phyloP scores from a whole-genome alignment of 805 yeast genomes.

The Spathaspora passalidarum region DNA sequence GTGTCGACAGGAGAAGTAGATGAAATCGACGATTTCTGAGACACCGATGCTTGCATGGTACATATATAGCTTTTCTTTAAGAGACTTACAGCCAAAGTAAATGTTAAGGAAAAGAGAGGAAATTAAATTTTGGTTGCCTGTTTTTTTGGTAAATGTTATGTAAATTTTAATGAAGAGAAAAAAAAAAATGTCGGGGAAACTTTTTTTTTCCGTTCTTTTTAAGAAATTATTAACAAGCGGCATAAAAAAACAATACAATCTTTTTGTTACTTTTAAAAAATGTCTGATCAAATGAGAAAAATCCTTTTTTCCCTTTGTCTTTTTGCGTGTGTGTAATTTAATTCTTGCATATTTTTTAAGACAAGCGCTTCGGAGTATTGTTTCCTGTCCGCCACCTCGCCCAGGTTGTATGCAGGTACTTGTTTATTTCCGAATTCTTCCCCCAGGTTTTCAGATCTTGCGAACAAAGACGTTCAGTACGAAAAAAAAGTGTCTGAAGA shows the following conservation, averaged over 20 bases:
- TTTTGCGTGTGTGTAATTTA: too few relatives aligned
- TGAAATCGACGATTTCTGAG: conserved; percentile 5
- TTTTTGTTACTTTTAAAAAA: background rate
- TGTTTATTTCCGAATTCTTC: too few relatives aligned
- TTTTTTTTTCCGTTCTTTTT: background rate
- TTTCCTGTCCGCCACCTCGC: too few relatives aligned
- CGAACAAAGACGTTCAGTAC: too few relatives aligned
- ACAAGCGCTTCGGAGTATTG: too few relatives aligned
- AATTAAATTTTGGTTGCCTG: background rate
- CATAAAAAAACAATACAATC: background rate
- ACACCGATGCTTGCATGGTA: conserved; percentile 8
- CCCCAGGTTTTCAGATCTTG: too few relatives aligned
- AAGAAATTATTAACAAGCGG: background rate
- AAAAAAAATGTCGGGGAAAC: background rate
- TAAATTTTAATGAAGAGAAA: background rate
- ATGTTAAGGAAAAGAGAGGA: background rate
- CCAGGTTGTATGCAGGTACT: too few relatives aligned
- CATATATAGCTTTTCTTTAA: background rate
- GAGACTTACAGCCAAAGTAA: background rate
- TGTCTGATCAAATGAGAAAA: too few relatives aligned
- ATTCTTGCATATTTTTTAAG: too few relatives aligned
- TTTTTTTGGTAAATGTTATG: background rate
- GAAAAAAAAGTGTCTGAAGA: too few relatives aligned
- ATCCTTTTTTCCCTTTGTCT: too few relatives aligned
- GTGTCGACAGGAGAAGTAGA: conserved; percentile 3